Conservation (phyloP, 208 protist genomes). For the Trypanosoma rangeli region DNA sequence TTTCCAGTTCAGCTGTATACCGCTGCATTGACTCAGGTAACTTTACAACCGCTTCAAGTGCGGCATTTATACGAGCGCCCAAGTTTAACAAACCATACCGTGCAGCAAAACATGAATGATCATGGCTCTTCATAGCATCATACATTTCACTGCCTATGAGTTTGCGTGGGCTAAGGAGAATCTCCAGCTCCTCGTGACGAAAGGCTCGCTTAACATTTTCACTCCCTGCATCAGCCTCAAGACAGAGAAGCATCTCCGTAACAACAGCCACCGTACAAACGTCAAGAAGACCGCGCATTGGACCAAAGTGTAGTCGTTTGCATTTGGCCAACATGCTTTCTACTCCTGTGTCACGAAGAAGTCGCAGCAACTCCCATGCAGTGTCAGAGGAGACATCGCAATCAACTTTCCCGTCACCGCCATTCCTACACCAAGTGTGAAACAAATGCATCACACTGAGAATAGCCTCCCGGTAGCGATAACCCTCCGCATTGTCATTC, state of each 20-base stretch:
- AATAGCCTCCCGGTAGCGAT: constrained; percentile 52
- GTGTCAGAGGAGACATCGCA: neutral
- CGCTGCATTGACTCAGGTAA: neutral
- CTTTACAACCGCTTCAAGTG: constrained; percentile 10
- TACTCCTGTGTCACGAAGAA: constrained; percentile 35
- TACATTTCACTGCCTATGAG: constrained; percentile 21
- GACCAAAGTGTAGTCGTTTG: constrained; percentile 55
- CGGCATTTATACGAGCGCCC: constrained; percentile 5
- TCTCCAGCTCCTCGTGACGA: constrained; percentile 17
- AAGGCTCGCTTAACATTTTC: neutral
- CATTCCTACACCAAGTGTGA: neutral
- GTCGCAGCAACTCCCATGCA: constrained; percentile 17
- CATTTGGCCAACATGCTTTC: constrained; percentile 57
- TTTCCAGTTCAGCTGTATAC: constrained; percentile 8
- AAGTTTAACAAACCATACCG: constrained; percentile 26
- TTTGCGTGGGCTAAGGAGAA: constrained; percentile 32
- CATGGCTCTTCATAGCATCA: constrained; percentile 7
- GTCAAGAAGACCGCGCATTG: constrained; percentile 53
- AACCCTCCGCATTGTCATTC: constrained; percentile 73
- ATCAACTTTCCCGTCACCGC: constrained; percentile 8
- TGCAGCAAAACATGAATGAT: constrained; percentile 8
- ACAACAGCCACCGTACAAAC: constrained; percentile 41
- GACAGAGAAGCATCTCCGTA: constrained; percentile 33
- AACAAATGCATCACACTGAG: constrained; percentile 23
- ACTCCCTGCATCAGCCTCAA: constrained; percentile 7